phyloP scores from a whole-genome alignment of 768 basidiomycete genomes.

The Nidularia sp. region DNA sequence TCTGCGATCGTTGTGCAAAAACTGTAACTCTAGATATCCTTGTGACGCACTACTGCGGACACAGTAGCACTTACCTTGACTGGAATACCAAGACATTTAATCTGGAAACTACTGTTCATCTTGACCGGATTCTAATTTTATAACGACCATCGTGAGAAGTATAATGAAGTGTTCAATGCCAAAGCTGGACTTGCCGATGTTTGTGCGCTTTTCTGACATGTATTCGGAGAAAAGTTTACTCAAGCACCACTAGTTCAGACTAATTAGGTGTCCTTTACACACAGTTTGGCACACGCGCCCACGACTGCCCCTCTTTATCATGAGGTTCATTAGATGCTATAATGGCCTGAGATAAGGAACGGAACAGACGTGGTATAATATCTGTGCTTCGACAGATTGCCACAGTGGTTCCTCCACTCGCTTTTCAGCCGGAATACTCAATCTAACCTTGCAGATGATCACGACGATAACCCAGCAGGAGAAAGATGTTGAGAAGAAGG shows the following conservation, averaged over 20 bases:
- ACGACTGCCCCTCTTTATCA: background rate
- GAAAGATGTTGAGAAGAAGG: conserved; percentile 11
- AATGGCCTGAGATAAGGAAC: background rate
- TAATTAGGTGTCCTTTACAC: background rate
- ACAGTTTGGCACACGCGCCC: background rate
- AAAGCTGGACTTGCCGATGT: background rate
- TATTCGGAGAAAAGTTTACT: background rate
- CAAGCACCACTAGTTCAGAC: background rate
- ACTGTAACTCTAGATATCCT: conserved; percentile 43
- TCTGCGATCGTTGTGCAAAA: conserved; percentile 89
- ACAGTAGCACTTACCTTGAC: background rate
- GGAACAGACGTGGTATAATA: background rate
- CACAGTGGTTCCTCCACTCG: too few relatives aligned
- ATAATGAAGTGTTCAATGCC: background rate
- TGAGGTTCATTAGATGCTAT: background rate
- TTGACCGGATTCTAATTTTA: background rate
- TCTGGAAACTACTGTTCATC: background rate
- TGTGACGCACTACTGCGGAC: conserved; percentile 2
- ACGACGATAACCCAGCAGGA: conserved; percentile 10
- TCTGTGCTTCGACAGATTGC: too few relatives aligned
- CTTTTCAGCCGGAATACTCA: too few relatives aligned
- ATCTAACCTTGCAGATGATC: too few relatives aligned
- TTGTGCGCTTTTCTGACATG: background rate
- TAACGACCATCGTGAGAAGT: background rate
- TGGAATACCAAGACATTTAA: background rate